Evolutionary conservation across 495 filamentous ascomycete species (phyloP), one percentile per base, ranked within the genome.

Genomic region (Tuber microsphaerosporum): DNA sequence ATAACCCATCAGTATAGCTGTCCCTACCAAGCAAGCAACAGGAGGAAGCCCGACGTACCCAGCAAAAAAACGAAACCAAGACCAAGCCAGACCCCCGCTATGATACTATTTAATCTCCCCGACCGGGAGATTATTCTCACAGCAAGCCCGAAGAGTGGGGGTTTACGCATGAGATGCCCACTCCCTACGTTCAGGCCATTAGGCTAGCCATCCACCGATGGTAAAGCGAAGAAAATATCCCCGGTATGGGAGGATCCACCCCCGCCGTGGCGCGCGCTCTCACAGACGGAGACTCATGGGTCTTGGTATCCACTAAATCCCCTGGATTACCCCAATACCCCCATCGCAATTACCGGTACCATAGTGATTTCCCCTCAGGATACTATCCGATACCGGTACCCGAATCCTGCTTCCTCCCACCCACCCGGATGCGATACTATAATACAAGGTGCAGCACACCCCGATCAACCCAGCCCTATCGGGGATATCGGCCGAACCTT

Each of bases 361-460:
- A 4, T 43, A 43, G 42, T 7, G 7, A 43, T 43, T 8, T 26
- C 20, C 19, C 19, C 17, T 48, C 17, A 7, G 5, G 1, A 22
- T 19, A 20, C 46, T 48, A 48, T 48, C n/a, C 51, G 51, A 14
- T 14, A 61, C n/a, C 51, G 51, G 4, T 14, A 61, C n/a, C 2
- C 9, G 14, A 12, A 10, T 61, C 51, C n/a, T 51, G 39, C 39
- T 3, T 41, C 39, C 5, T 41, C 2, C 51, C 51, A 26, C 51
- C 9, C 2, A 12, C 10, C 1, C 6, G 0, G 9, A 14, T 14
- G 10, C n/a, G 10, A n/a, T 12, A 4, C 1, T n/a, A 10, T 2
- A n/a, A 9, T 22, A 14, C 46, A 20, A 22, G 46, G 6, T 2
- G 31, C 2, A 12, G 22, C 10, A 61, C 51, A 26, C 51, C 51